Evolutionary conservation across 148 eudicot genomes (phyloP).

Genomic region (Cornus controversa): DNA sequence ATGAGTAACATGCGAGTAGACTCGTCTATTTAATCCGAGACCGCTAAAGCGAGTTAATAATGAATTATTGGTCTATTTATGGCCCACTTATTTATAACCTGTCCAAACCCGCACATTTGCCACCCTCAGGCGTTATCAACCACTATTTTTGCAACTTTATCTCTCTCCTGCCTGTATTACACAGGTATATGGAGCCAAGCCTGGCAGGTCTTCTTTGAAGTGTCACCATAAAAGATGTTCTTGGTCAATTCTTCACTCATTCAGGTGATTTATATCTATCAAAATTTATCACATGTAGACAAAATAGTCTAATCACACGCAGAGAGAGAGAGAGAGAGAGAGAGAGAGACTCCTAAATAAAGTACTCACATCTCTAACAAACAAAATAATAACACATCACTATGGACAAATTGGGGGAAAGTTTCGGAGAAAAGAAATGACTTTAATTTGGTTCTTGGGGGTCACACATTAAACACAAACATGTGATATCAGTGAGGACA

Average conservation of each 20-base stretch:
- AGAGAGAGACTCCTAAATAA: background rate
- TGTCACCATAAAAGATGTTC: background rate
- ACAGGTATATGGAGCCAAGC: background rate
- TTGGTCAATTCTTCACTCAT: background rate
- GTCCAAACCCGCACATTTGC: too few relatives aligned
- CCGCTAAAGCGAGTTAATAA: too few relatives aligned
- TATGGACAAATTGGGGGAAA: conserved; percentile 1
- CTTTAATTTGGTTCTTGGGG: background rate
- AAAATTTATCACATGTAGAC: background rate
- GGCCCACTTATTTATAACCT: too few relatives aligned
- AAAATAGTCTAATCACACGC: background rate
- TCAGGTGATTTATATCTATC: background rate
- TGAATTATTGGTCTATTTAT: too few relatives aligned
- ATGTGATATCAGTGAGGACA: conserved; percentile 14
- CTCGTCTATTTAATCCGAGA: too few relatives aligned
- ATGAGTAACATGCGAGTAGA: too few relatives aligned
- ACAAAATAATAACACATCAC: conserved; percentile 8
- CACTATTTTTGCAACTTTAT: too few relatives aligned
- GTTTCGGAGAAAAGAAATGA: background rate
- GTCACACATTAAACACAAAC: conserved; percentile 1
- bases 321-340: too few relatives aligned
- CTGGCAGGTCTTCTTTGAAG: background rate
- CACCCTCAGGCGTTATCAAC: too few relatives aligned
- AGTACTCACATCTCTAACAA: background rate
- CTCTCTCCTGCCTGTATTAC: background rate